phyloP scores from a whole-genome alignment of 2,329 filamentous ascomycete genomes.

The Aspergillus udagawae region DNA sequence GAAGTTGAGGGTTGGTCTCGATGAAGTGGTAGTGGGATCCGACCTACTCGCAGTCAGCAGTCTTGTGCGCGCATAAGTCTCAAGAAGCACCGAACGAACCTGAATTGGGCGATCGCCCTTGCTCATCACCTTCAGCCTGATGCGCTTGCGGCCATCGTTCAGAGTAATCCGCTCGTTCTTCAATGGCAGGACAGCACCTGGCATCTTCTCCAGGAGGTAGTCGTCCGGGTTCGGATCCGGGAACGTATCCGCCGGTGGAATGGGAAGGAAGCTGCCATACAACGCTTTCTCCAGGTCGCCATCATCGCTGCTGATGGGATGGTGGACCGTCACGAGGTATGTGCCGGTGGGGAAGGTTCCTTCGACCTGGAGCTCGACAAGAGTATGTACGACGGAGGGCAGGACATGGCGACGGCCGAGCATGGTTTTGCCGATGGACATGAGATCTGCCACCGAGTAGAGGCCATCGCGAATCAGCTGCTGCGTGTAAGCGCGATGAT shows the following conservation, averaged over 20 bases:
- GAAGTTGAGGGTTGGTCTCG: constrained; percentile 84
- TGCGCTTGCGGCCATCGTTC: constrained; percentile 70
- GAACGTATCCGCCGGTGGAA: constrained; percentile 68
- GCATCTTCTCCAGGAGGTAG: constrained; percentile 65
- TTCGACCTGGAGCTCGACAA: constrained; percentile 86
- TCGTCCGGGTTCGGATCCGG: constrained; percentile 59
- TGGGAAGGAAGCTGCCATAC: constrained; percentile 85
- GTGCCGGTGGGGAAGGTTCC: constrained; percentile 88
- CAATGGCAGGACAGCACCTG: constrained; percentile 73
- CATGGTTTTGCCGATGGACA: constrained; percentile 86
- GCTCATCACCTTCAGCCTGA: constrained; percentile 73
- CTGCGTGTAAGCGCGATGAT: constrained; percentile 2
- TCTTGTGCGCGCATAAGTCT: neutral
- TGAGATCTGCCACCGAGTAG: constrained; percentile 87
- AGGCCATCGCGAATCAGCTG: constrained; percentile 92
- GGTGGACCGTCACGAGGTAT: constrained; percentile 90
- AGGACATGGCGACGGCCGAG: constrained; percentile 88
- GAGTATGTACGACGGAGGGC: constrained; percentile 72
- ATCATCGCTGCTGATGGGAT: constrained; percentile 80
- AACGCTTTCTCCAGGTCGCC: constrained; percentile 82
- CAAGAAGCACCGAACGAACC: constrained; percentile 44
- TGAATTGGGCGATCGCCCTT: constrained; percentile 87
- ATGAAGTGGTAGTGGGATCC: constrained; percentile 96
- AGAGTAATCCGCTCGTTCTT: constrained; percentile 64
- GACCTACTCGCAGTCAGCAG: constrained; percentile 43